Evolutionary conservation across 208 protist species (phyloP), one percentile per base, ranked within the genome.

Genomic region (Leishmania gerbilli): DNA sequence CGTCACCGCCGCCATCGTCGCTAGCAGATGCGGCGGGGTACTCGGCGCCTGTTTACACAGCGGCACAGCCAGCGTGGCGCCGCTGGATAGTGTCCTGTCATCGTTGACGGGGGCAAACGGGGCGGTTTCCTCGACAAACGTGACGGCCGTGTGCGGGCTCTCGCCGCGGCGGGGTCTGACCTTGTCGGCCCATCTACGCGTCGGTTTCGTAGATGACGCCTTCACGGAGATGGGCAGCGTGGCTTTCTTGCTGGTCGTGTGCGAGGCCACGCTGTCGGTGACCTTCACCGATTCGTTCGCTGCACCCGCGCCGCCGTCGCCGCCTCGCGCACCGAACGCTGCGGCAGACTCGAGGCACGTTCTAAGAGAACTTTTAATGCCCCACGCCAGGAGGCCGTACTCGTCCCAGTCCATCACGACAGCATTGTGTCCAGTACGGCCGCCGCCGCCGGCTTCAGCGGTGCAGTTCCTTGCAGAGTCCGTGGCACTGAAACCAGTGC

Each of bases 341-440:
- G 56, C 6, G 56, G 7, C 56, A 62, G 56, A 31, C 24, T 24
- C 27, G 24, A 13, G 21, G 27, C 9, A 31, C 56, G 56, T 40
- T 27, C 71, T 47, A 3, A 31, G 5, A n/a, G 81, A 42, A 1
- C 68, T 77, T 34, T 42, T 19, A 1, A 51, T 55, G 0, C 60
- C 45, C 75, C 75, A 84, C 68, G n/a, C 56, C 6, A 84, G 31
- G 55, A 84, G 71, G 47, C 71, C 75, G 62, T 84, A 84, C 37
- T 84, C 81, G 60, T 84, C 81, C 51, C 19, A 7, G 19, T 84
- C 51, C 55, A 47, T 42, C n/a, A 74, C 60, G 8, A 67, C 56
- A 42, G 34, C 53, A 21, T 40, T 53, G 8, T 37, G 21, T 40
- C 47, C 47, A 21, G 27, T 1, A 34, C 49, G 42, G 79, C 3